Evolutionary conservation across 2,329 filamentous ascomycete species (phyloP), one percentile per base, ranked within the genome.

Genomic region (Cryphonectria carpinicola): DNA sequence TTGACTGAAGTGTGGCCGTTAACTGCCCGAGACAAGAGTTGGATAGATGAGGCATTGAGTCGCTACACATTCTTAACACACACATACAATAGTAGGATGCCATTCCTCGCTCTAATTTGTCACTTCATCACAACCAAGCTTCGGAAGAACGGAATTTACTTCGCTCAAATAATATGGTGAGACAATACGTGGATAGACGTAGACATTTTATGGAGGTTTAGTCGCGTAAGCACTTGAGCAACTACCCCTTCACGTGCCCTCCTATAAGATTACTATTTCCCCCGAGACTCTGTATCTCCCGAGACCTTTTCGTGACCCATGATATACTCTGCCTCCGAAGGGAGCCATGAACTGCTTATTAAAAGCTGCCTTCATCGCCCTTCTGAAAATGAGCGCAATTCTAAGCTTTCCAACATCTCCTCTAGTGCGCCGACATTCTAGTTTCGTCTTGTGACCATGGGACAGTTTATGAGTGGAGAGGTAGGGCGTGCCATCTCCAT

Each of bases 21-120:
- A 17, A 65, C 64, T 65, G 39, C 6, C 64, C 64, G 5, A 14
- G 54, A 56, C 22, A 10, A 22, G n/a, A 56, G 7, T 58, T 66
- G 46, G 19, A 66, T 56, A 58, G 64, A 35, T 56, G 64, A 66
- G 64, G 43, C 64, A 66, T 28, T 10, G 49, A 6, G n/a, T 25
- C 37, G 22, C 37, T 39, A 4, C 28, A 8, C 25, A n/a, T 13
- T 52, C 64, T 66, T 10, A 35, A 41, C 52, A 32, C 19, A 32
- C 19, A 6, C 17, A 56, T 49, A 49, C 46, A n/a, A 2, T 2
- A 49, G 22, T 10, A n/a, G 6, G 10, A 49, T 49, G 5, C 22
- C 5, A 49, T 49, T 8, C 46, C 19, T 49, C 10, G 2, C 22
- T 49, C 1, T 19, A n/a, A 6, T 2, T n/a, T 5, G 19, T 49